Percentiles rank a stretch among this genome's conserved stretches.
Evolutionary conservation across 2,329 filamentous ascomycete genomes (phyloP).

Genomic region (Ophiostoma perfectum): DNA sequence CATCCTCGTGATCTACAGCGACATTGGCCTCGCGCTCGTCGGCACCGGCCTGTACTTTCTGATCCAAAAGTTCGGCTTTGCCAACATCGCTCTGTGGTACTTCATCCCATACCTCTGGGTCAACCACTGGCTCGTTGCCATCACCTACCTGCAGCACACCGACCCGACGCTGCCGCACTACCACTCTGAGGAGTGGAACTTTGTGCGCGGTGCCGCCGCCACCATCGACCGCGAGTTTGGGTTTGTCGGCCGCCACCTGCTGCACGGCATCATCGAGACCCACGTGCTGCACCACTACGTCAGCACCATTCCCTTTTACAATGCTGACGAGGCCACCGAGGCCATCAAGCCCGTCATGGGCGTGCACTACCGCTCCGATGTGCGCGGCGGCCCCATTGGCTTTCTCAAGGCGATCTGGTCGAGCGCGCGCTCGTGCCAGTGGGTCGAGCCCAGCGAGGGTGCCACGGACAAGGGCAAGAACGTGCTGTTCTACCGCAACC

Average conservation of each 20-base stretch:
- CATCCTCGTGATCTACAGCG: conserved; percentile 77
- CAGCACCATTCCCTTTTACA: conserved; percentile 67
- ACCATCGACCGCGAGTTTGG: conserved; percentile 97
- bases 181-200: conserved; percentile 78
- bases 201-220: conserved; percentile 82
- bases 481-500: conserved; percentile 92
- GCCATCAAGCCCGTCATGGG: conserved; percentile 77
- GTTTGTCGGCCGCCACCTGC: conserved; percentile 80
- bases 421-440: conserved; percentile 83
- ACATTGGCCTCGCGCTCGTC: conserved; percentile 69
- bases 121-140: conserved; percentile 98
- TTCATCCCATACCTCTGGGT: conserved; percentile 93
- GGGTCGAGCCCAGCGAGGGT: conserved; percentile 86
- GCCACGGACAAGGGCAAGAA: conserved; percentile 75
- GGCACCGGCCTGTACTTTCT: conserved; percentile 59
- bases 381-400: conserved; percentile 67
- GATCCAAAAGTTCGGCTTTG: conserved; percentile 71
- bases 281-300: conserved; percentile 97
- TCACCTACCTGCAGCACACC: conserved; percentile 95
- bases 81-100: conserved; percentile 92
- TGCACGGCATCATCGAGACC: conserved; percentile 95
- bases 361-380: conserved; percentile 83
- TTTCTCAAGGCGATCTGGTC: conserved; percentile 82
- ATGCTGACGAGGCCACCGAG: conserved; percentile 30
- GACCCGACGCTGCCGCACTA: conserved; percentile 92